Evolutionary conservation across 441 rosid genomes (phyloP), one percentile per base, ranked within the genome.

Genomic region (Populus hybrid): DNA sequence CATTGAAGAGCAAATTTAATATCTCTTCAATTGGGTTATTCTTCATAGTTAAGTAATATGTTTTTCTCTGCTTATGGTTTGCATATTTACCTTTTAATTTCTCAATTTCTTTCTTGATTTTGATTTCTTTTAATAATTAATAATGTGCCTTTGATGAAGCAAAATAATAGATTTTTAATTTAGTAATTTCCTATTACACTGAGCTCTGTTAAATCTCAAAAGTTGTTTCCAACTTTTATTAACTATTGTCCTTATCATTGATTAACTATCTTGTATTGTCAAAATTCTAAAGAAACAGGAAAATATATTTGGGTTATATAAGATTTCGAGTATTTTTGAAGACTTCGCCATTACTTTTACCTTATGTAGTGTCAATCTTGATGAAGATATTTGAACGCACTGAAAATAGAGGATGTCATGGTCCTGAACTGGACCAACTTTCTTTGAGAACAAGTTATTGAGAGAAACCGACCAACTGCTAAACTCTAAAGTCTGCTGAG

Each of bases 401-500:
- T 53, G 61, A 53, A 53, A 53, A 53, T 53, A 18, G 21, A 30
- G 32, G 0, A 30, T 16, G 53, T 14, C 18, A 53, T 53, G 61
- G 18, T 30, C 32, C 32, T 30, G 32, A 30, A 18, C 61, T 5
- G 8, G 61, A 53, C 61, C 61, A 53, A 53, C 61, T 53, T 50
- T 50, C 59, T 50, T 1, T 53, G 5, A 35, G 8, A 0, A 30
- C 32, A 30, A 30, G 32, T 30, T 14, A 53, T 53, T 53, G 61
- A 16, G 61, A 53, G 61, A 53, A 53, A 53, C 61, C 61, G n/a
- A 50, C 78, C 81, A 69, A 69, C 81, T 70, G 77, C 79, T 40
- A 40, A 70, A 30, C 38, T 42, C 71, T 16, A 9, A 50, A 77
- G 24, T 72, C 35, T 69, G 84, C 70, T 81, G 78, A 65, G 32